Evolutionary conservation across 2,329 filamentous ascomycete genomes (phyloP).

Genomic region (Pestalotiopsis sp.): DNA sequence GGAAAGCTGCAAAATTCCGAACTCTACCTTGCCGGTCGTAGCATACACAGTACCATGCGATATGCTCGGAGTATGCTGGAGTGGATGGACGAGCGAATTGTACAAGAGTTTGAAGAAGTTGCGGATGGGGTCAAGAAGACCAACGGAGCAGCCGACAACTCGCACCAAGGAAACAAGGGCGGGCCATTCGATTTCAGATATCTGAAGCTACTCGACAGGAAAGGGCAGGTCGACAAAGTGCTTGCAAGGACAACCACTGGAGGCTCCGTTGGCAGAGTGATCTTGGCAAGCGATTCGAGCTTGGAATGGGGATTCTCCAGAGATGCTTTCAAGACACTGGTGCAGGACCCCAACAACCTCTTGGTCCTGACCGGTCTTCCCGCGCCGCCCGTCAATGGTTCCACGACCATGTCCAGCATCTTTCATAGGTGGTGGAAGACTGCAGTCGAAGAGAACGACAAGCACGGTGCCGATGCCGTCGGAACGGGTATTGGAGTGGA

Average conservation of each 20-base stretch:
- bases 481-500: conserved; percentile 14
- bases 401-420: conserved; percentile 61
- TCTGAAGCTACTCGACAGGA: conserved; percentile 80
- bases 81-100: conserved; percentile 98
- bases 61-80: conserved; percentile 95
- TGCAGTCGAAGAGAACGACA: conserved; percentile 46
- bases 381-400: conserved; percentile 42
- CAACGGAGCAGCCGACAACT: conserved; percentile 46
- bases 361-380: conserved; percentile 83
- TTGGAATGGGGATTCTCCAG: conserved; percentile 95
- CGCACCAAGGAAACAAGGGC: conserved; percentile 52
- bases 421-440: conserved; percentile 83
- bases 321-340: conserved; percentile 73
- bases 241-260: conserved; percentile 45
- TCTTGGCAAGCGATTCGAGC: conserved; percentile 87
- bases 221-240: conserved; percentile 75
- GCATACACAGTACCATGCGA: conserved; percentile 84
- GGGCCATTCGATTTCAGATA: conserved; percentile 91
- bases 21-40: conserved; percentile 84
- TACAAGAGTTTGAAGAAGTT: conserved; percentile 84
- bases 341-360: conserved; percentile 76
- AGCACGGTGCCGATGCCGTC: conserved; percentile 13
- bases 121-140: conserved; percentile 51
- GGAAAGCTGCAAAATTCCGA: conserved; percentile 55
- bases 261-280: conserved; percentile 65